phyloP scores from a whole-genome alignment of 805 yeast species.

The Dipodascus albidus region DNA sequence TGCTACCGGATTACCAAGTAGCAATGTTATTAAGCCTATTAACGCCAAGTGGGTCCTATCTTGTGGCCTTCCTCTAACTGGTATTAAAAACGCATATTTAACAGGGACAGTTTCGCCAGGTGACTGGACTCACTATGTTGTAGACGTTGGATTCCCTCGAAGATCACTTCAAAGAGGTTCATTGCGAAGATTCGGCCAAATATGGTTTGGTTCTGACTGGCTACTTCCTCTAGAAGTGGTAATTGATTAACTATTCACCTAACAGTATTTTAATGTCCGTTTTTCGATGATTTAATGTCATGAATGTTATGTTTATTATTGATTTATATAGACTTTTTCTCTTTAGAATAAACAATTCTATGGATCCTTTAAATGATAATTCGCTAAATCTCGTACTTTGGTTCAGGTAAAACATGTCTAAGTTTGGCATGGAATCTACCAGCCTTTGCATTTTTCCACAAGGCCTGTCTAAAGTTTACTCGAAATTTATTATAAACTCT shows the following conservation, averaged over 20 bases:
- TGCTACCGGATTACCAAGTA: slow-evolving; percentile 49
- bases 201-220: slow-evolving; percentile 30
- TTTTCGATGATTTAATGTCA: background rate
- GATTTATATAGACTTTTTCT: background rate
- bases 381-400: too few relatives aligned
- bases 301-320: background rate
- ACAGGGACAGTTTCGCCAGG: slow-evolving; percentile 38
- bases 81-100: slow-evolving; percentile 48
- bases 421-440: background rate
- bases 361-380: too few relatives aligned
- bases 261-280: too few relatives aligned
- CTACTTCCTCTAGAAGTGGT: slow-evolving; percentile 8
- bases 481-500: too few relatives aligned
- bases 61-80: slow-evolving; percentile 61
- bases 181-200: slow-evolving; percentile 34
- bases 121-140: slow-evolving; percentile 45
- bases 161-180: slow-evolving; percentile 34
- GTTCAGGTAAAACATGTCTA: too few relatives aligned
- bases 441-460: background rate
- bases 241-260: background rate
- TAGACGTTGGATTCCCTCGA: slow-evolving; percentile 64
- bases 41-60: slow-evolving; percentile 51
- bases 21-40: slow-evolving; percentile 16
- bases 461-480: too few relatives aligned
- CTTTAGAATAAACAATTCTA: too few relatives aligned